Base-by-base conservation (phyloP, 805 yeast genomes). In the Sugiyamaella floridensis region DNA sequence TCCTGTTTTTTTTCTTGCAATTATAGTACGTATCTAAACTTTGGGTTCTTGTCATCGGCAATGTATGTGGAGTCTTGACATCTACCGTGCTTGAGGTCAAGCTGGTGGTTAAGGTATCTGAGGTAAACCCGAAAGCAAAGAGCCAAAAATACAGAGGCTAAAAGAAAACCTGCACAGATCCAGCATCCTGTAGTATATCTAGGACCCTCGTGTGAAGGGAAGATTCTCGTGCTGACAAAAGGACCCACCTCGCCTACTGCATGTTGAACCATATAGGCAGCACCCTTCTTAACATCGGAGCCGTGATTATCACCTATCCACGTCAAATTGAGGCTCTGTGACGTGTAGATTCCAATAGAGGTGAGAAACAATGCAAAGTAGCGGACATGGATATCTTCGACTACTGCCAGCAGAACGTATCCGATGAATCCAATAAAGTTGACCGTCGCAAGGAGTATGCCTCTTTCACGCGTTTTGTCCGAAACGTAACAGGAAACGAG, bases 401-500 rank as follows among this genome's bases (percentile, higher is more conserved):
- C 46, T n/a, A 57, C 50, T 9, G 65, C 66, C 29, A 65, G 56
- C 7, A 62, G 50, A 6, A 64, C 54, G 43, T 54, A 59, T 11
- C 63, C 63, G 16, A 40, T 53, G 3, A 49, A 53, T 10, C 55
- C 57, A 14, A 59, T 19, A 7, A 40, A 16, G n/a, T 53, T 43
- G 26, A 49, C 28, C 1, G n/a, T n/a, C 3, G 50, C 18, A 2
- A 54, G 50, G 41, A 61, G 52, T 22, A 55, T 48, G 12, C 66
- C 66, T 11, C 68, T 54, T n/a, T 56, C 55, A 44, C 51, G 40
- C 5, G 41, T n/a, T 49, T 69, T 72, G 60, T 76, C 80, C 6
- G 78, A 76, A 10, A 72, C 60, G 16, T 71, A 76, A 12, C 78
- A 72, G 70, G 76, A 71, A 9, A 70, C 41, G 52, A 67, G 69